Percentiles rank a stretch among this genome's conserved stretches.
Evolutionary conservation across 2,329 filamentous ascomycete species (phyloP).

Genomic region (Penicillium sp.): DNA sequence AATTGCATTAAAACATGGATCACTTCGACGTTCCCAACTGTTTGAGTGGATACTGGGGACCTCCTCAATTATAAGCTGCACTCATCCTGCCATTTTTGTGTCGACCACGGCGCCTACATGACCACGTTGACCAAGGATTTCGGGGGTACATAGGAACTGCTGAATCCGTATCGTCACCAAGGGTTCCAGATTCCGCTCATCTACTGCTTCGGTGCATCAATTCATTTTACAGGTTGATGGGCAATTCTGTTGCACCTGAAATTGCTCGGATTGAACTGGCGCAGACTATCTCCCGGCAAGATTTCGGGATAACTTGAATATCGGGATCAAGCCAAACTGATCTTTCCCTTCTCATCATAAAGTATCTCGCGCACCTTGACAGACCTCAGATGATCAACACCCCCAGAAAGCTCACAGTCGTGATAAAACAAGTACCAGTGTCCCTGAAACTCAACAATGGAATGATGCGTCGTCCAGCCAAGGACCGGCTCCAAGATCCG

Average conservation of each 20-base stretch:
- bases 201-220: slow-evolving; percentile 14
- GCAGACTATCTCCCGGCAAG: slow-evolving; percentile 8
- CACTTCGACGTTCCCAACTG: too few relatives aligned
- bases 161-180: slow-evolving; percentile 10
- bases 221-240: slow-evolving; percentile 14
- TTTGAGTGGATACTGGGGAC: too few relatives aligned
- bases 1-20: too few relatives aligned
- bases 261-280: slow-evolving; percentile 12
- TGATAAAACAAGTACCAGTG: slow-evolving; percentile 76
- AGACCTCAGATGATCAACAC: slow-evolving; percentile 68
- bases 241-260: slow-evolving; percentile 13
- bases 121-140: slow-evolving; percentile 13
- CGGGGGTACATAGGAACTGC: slow-evolving; percentile 8
- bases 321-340: slow-evolving; percentile 39
- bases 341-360: slow-evolving; percentile 65
- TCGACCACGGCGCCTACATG: slow-evolving; percentile 16
- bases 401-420: slow-evolving; percentile 66
- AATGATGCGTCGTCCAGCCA: slow-evolving; percentile 81
- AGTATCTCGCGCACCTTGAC: slow-evolving; percentile 75
- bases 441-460: slow-evolving; percentile 69
- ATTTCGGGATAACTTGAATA: background rate
- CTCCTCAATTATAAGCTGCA: too few relatives aligned
- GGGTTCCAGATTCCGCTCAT: slow-evolving; percentile 8
- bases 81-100: slow-evolving; percentile 7
- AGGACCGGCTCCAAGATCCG: slow-evolving; percentile 71